phyloP scores from a whole-genome alignment of 2,329 filamentous ascomycete species.

The Cephalotrichum gorgonifer region DNA sequence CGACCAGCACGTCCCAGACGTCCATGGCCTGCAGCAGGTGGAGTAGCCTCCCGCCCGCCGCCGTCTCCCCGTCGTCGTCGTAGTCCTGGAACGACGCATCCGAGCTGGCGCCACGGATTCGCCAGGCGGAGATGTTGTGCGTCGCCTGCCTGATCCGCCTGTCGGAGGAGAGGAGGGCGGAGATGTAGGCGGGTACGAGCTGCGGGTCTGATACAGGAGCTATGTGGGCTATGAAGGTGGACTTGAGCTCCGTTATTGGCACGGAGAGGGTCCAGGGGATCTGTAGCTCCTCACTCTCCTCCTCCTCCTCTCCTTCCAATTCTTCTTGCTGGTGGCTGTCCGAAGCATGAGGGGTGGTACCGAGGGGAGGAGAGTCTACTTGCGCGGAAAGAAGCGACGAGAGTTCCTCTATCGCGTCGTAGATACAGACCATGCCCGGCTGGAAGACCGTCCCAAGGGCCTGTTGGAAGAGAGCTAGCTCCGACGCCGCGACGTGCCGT shows the following conservation, averaged over 20 bases:
- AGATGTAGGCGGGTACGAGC: slow-evolving; percentile 61
- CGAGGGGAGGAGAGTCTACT: neutral
- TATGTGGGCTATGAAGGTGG: slow-evolving; percentile 73
- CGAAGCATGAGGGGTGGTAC: no score
- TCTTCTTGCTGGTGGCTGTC: slow-evolving; percentile 13
- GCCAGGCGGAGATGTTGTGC: slow-evolving; percentile 94
- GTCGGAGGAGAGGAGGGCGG: slow-evolving; percentile 70
- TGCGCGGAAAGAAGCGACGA: slow-evolving; percentile 21
- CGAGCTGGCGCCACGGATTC: slow-evolving; percentile 52
- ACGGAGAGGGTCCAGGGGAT: slow-evolving; percentile 64
- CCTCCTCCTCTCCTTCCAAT: slow-evolving; percentile 3
- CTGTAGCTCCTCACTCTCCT: slow-evolving; percentile 13
- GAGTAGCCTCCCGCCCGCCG: slow-evolving; percentile 74
- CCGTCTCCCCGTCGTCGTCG: slow-evolving; percentile 92
- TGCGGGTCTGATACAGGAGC: slow-evolving; percentile 58
- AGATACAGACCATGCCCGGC: slow-evolving; percentile 73
- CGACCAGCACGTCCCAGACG: slow-evolving; percentile 83
- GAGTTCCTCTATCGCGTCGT: slow-evolving; percentile 77
- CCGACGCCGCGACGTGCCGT: slow-evolving; percentile 60
- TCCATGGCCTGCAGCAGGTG: slow-evolving; percentile 94
- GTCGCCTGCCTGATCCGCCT: slow-evolving; percentile 78
- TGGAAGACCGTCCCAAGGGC: slow-evolving; percentile 59
- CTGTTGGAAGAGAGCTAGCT: slow-evolving; percentile 58
- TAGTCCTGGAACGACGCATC: slow-evolving; percentile 67
- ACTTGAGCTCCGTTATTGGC: slow-evolving; percentile 70